A percentile compares a stretch with the other conserved stretches of the same genome.
phyloP scores from a whole-genome alignment of 164 flowering plant species.

The Umbellularia californica region DNA sequence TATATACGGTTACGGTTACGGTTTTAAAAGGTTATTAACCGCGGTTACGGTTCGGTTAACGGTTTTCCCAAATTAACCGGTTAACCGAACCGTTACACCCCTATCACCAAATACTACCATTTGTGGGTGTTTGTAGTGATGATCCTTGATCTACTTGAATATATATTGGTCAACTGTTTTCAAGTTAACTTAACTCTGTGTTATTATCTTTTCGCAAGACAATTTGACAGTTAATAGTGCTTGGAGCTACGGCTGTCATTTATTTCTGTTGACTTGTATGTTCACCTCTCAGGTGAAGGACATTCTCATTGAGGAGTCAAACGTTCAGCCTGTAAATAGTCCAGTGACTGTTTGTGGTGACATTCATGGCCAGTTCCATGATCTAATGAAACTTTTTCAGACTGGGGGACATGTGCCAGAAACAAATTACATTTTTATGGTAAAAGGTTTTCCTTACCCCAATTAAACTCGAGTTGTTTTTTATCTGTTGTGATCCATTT shows the following conservation, averaged over 20 bases:
- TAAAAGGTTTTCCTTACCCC: conserved; percentile 13
- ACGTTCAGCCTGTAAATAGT: conserved; percentile 96
- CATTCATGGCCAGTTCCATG: conserved; percentile 97
- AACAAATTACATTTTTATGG: conserved; percentile 97
- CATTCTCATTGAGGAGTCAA: conserved; percentile 93
- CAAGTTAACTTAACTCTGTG: no score
- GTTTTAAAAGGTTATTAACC: no score
- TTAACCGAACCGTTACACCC: no score
- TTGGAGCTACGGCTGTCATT: neutral
- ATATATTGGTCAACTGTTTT: no score
- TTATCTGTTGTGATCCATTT: neutral
- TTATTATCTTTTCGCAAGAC: conserved; percentile 22
- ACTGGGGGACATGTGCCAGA: conserved; percentile 99
- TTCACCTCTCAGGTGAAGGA: conserved; percentile 66
- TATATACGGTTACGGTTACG: no score
- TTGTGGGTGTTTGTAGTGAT: no score
- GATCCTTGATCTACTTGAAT: no score
- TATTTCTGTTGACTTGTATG: neutral
- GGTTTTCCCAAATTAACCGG: no score
- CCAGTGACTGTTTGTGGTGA: conserved; percentile 99
- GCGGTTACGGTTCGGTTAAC: no score
- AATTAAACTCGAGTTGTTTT: neutral
- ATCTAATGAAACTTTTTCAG: conserved; percentile 94
- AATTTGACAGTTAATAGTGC: neutral
- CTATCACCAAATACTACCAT: no score